These are phyloP conservation scores for Raffaelea albimanens DNA, from an alignment of 2,329 filamentous ascomycete species.

Conservation along the genomic window DNA sequence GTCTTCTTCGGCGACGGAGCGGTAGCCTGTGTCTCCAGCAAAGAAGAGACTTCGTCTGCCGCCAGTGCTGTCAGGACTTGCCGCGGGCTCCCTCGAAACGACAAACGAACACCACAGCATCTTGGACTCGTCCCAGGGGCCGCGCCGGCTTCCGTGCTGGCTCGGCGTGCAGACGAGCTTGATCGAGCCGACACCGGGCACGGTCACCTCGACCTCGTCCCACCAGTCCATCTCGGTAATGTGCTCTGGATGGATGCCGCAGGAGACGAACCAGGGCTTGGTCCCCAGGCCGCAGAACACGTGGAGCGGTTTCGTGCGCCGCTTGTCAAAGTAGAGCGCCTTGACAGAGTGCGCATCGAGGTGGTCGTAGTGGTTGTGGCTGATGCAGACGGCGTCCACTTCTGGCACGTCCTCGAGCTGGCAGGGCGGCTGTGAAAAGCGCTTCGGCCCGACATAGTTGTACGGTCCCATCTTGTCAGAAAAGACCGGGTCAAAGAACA, in stretches of 20 bases:
- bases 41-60: constrained; percentile 64
- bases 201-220: constrained; percentile 39
- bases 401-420: constrained; percentile 36
- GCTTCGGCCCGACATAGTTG: constrained; percentile 30
- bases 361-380: constrained; percentile 49
- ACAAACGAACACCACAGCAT: constrained; percentile 65
- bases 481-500: constrained; percentile 43
- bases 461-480: constrained; percentile 34
- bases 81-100: constrained; percentile 6
- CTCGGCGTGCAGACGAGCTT: constrained; percentile 58
- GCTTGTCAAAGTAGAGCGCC: constrained; percentile 26
- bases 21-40: constrained; percentile 61
- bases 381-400: constrained; percentile 40
- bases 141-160: constrained; percentile 55
- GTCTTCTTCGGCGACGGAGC: constrained; percentile 2
- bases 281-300: constrained; percentile 62
- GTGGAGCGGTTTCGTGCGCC: constrained; percentile 24
- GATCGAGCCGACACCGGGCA: constrained; percentile 23
- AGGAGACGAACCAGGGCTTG: constrained; percentile 53
- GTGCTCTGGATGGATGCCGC: constrained; percentile 42
- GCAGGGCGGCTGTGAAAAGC: constrained; percentile 42
- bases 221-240: constrained; percentile 69
- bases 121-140: constrained; percentile 44
- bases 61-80: constrained; percentile 10
- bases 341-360: constrained; percentile 36